phyloP scores from a whole-genome alignment of 163 green algal species.

The Prototheca stagnorum region DNA sequence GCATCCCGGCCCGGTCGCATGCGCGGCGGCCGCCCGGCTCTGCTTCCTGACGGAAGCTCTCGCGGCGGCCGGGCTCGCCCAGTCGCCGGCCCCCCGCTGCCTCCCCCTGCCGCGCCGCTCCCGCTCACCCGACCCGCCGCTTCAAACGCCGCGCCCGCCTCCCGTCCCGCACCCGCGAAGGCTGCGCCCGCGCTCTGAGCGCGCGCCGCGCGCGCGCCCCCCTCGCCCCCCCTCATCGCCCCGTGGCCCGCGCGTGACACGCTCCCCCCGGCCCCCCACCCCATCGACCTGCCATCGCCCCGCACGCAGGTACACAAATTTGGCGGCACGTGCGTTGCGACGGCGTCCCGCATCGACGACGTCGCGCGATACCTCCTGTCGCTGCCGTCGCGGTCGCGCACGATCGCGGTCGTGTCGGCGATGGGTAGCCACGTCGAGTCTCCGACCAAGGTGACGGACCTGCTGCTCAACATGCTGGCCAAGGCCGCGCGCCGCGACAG shows the following conservation, averaged over 20 bases:
- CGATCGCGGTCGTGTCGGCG: conserved; percentile 44
- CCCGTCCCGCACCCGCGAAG: too few relatives aligned
- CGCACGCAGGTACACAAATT: conserved; percentile 81
- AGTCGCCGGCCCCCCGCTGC: too few relatives aligned
- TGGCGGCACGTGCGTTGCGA: conserved; percentile 88
- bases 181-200: too few relatives aligned
- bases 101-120: too few relatives aligned
- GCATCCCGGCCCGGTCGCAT: too few relatives aligned
- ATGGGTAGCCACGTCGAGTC: conserved; percentile 68
- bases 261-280: background rate
- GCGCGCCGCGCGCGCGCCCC: too few relatives aligned
- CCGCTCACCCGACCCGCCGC: too few relatives aligned
- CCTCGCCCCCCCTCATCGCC: background rate
- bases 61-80: too few relatives aligned
- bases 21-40: too few relatives aligned
- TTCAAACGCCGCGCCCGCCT: too few relatives aligned
- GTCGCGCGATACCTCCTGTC: conserved; percentile 3
- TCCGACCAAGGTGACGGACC: conserved; percentile 78
- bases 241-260: background rate
- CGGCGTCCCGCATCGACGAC: conserved; percentile 55
- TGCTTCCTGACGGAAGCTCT: too few relatives aligned
- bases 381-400: background rate
- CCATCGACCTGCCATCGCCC: too few relatives aligned
- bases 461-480: conserved; percentile 80
- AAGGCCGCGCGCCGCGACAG: conserved; percentile 56